A percentile compares a stretch with the other conserved stretches of the same genome.
Evolutionary conservation across 1,284 basidiomycete genomes (phyloP).

Genomic region (Grifola frondosa): DNA sequence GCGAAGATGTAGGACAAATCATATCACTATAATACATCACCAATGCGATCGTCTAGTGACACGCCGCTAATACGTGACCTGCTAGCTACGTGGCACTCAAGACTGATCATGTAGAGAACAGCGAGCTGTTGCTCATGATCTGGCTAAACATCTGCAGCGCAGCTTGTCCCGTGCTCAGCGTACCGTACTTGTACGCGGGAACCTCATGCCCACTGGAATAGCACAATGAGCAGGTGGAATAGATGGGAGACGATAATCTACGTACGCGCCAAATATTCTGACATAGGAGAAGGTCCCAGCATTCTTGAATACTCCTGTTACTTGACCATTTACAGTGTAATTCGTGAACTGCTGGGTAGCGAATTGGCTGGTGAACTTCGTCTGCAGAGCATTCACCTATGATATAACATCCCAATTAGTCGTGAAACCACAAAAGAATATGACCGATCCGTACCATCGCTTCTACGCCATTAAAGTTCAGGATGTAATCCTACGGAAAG

Average conservation of each 20-base stretch:
- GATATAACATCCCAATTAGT: neutral
- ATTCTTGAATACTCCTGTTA: conserved; percentile 56
- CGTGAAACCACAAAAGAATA: neutral
- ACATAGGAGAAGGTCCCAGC: conserved; percentile 62
- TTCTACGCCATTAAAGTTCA: conserved; percentile 62
- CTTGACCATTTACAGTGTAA: conserved; percentile 50
- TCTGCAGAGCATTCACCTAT: conserved; percentile 21
- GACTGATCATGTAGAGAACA: conserved; percentile 20
- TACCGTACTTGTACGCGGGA: conserved; percentile 26
- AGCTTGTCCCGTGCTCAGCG: conserved; percentile 23
- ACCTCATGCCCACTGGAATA: conserved; percentile 26
- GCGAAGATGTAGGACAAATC: no score
- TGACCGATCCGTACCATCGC: conserved; percentile 46
- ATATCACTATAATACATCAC: no score
- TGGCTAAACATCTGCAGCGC: conserved; percentile 29
- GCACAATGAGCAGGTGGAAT: neutral
- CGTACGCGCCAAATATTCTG: conserved; percentile 48
- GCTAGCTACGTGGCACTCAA: neutral
- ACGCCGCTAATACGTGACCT: no score
- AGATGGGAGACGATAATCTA: neutral
- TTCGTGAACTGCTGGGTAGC: conserved; percentile 42
- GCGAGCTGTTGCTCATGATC: conserved; percentile 25
- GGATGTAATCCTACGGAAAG: conserved; percentile 48
- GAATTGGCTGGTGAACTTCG: conserved; percentile 31
- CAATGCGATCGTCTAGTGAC: no score